Conservation (phyloP, 495 filamentous ascomycete species). For the Aeminium ludgeri region DNA sequence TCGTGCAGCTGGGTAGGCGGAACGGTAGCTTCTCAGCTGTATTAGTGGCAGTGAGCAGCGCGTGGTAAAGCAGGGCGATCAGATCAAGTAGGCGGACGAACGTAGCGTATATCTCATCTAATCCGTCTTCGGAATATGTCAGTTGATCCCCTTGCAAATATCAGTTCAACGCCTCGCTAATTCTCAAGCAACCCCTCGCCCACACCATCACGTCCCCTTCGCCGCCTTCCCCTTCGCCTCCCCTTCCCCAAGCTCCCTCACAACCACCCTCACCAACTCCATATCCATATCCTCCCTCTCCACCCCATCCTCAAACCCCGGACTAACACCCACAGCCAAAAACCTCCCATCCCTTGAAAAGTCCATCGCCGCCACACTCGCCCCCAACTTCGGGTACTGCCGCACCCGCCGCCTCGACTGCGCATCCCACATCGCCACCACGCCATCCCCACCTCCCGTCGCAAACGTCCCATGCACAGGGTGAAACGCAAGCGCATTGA, state of each 20-base stretch:
- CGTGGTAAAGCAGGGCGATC: no score
- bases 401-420: constrained; percentile 77
- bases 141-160: no score
- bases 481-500: constrained; percentile 88
- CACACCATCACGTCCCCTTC: no score
- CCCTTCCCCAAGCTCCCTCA: constrained; percentile 66
- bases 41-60: no score
- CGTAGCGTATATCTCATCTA: no score
- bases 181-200: no score
- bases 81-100: no score
- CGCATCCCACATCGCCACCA: constrained; percentile 92
- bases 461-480: constrained; percentile 84
- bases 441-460: constrained; percentile 79
- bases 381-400: constrained; percentile 70
- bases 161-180: no score
- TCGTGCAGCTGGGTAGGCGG: no score
- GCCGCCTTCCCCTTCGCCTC: constrained; percentile 80
- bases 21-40: no score
- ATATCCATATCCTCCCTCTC: constrained; percentile 50
- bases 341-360: constrained; percentile 71
- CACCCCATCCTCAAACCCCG: constrained; percentile 83
- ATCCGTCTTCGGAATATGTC: no score
- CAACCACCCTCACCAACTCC: constrained; percentile 56
- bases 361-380: constrained; percentile 56
- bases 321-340: constrained; percentile 68